Percentiles rank a stretch among this genome's conserved stretches.
phyloP scores from a whole-genome alignment of 768 basidiomycete genomes.

The Austroboletus eburneus region DNA sequence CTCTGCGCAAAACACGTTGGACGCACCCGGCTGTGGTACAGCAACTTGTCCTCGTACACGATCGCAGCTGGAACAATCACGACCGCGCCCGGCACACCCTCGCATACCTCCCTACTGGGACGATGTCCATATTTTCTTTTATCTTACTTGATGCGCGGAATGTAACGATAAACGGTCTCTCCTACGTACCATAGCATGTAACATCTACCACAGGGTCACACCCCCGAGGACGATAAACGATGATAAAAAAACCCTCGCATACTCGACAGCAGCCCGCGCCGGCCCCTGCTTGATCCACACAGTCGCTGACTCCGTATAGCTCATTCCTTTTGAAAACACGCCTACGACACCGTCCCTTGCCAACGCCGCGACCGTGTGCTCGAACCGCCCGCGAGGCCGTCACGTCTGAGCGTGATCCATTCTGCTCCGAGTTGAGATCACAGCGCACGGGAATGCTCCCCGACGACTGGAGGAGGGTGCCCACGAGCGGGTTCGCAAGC shows the following conservation, averaged over 20 bases:
- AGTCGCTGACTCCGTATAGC: conserved; percentile 45
- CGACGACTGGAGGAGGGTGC: conserved; percentile 51
- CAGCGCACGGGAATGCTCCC: conserved; percentile 73
- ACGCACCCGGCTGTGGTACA: conserved; percentile 56
- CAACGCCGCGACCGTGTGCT: conserved; percentile 53
- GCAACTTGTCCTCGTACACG: conserved; percentile 66
- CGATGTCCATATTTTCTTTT: too few species aligned
- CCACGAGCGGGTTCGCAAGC: conserved; percentile 54
- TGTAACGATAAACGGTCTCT: too few species aligned
- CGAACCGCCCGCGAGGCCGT: conserved; percentile 40
- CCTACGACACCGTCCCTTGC: conserved; percentile 53
- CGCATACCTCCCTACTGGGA: too few species aligned
- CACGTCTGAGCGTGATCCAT: too few species aligned
- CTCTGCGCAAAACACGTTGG: neutral
- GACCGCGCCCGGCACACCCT: too few species aligned
- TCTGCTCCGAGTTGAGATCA: conserved; percentile 59
- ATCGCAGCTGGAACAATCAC: conserved; percentile 70
- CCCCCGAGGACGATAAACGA: conserved; percentile 50
- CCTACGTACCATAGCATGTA: too few species aligned
- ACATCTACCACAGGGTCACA: too few species aligned
- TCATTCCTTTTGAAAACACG: conserved; percentile 65
- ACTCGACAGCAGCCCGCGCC: conserved; percentile 72
- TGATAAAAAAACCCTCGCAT: conserved; percentile 41
- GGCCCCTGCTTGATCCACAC: conserved; percentile 56
- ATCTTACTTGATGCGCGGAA: too few species aligned